Evolutionary conservation across 2,329 filamentous ascomycete genomes (phyloP), one percentile per base, ranked within the genome.

Genomic region (Lomentospora prolificans): DNA sequence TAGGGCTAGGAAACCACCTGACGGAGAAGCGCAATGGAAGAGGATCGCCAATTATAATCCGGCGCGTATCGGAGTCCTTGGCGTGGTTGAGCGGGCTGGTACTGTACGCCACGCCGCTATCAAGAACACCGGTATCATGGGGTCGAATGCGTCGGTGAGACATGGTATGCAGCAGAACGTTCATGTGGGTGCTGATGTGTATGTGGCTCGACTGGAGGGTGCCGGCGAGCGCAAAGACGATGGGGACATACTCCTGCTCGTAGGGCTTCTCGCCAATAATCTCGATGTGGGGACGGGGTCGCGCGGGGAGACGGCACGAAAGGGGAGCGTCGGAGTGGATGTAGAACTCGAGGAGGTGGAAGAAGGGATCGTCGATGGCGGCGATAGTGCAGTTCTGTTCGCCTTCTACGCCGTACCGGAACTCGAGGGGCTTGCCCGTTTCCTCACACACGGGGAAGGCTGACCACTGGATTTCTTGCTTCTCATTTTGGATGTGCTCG

Each of bases 241-340:
- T 77, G 0, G 92, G 91, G 12, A 92, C 88, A 72, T 88, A 90
- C 65, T 84, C 80, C 56, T 75, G 75, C 57, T 70, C 70, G 33
- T 72, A 69, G 1, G 71, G 70, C 60, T 69, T 69, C 66, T 78
- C 77, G 67, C 78, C 79, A 6, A 82, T 68, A 31, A 77, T 70
- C 64, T 81, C 75, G 60, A 81, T 69, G 60, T 80, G 75, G 6
- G 74, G 71, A 10, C 78, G 67, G 0, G 92, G 92, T 6, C 86
- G 84, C 0, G 89, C 82, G 27, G 92, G 90, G 12, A 97, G 82
- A 54, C 94, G 91, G 71, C 94, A 99, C 55, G 90, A 85, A 52
- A 97, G 78, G 8, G 94, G 94, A 17, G 90, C 91, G 72, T 99
- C 94, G 74, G 87, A 90, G 78, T 97, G 94, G 69, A 97, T 86